A percentile compares a stretch with the other conserved stretches of the same genome.
These are phyloP conservation scores for Boletus nobilissimus DNA, from an alignment of 1,284 basidiomycete genomes.

Conservation along the genomic window DNA sequence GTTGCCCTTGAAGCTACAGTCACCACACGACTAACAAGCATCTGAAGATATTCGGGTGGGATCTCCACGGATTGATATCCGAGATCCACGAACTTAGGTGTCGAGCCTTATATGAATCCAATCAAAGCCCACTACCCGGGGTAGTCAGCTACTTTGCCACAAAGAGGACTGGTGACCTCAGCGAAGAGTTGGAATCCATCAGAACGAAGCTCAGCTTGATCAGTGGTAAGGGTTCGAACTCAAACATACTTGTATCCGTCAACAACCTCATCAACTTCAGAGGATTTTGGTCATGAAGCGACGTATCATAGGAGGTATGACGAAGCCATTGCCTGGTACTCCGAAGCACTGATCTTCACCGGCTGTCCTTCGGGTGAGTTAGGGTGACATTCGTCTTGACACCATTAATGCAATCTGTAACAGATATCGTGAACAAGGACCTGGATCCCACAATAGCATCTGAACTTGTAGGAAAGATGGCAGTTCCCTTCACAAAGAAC, in stretches of 20 bases:
- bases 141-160: not conserved
- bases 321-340: not conserved
- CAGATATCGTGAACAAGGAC: not conserved
- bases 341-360: not conserved
- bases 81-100: not conserved
- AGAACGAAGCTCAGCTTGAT: not conserved
- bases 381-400: not conserved
- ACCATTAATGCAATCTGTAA: not conserved
- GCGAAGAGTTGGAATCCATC: not conserved
- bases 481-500: not conserved
- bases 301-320: not conserved
- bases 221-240: not conserved
- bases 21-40: not conserved
- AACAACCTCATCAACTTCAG: not conserved
- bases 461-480: not conserved
- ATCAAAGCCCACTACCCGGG: not conserved
- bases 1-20: not conserved
- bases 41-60: not conserved
- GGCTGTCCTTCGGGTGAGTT: not conserved
- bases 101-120: not conserved
- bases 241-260: not conserved
- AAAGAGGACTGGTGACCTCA: not conserved
- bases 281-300: not conserved
- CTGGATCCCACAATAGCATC: not conserved
- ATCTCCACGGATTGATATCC: not conserved